Percentiles rank a stretch among this genome's conserved stretches.
These are phyloP conservation scores for Debaryomyces maramus DNA, from an alignment of 805 yeast species.

Conservation along the genomic window DNA sequence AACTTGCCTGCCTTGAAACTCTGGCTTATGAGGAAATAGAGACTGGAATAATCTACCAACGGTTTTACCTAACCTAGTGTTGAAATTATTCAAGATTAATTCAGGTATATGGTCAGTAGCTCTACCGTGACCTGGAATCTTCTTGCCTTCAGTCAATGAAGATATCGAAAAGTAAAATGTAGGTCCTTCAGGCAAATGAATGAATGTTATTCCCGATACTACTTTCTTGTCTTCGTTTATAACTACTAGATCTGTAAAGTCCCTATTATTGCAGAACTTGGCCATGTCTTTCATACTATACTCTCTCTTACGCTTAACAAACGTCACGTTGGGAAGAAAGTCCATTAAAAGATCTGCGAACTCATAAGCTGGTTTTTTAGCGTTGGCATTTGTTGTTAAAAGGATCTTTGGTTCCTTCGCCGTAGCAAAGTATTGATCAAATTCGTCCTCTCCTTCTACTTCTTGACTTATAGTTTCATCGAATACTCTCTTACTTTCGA, in stretches of 20 bases:
- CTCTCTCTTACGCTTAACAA: slow-evolving; percentile 83
- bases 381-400: slow-evolving; percentile 84
- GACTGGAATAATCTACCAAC: slow-evolving; percentile 92
- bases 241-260: slow-evolving; percentile 82
- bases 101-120: slow-evolving; percentile 93
- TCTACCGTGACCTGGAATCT: slow-evolving; percentile 83
- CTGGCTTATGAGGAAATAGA: slow-evolving; percentile 89
- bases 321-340: slow-evolving; percentile 79
- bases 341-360: slow-evolving; percentile 86
- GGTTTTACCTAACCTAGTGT: slow-evolving; percentile 89
- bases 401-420: slow-evolving; percentile 69
- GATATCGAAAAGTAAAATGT: slow-evolving; percentile 86
- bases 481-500: slow-evolving; percentile 78
- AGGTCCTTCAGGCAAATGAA: slow-evolving; percentile 94
- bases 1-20: slow-evolving; percentile 92
- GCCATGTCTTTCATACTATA: slow-evolving; percentile 87
- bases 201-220: slow-evolving; percentile 88
- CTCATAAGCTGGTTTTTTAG: slow-evolving; percentile 83
- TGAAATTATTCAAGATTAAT: slow-evolving; percentile 85
- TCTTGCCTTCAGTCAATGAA: slow-evolving; percentile 71
- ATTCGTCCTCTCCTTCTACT: slow-evolving; percentile 64
- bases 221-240: slow-evolving; percentile 92
- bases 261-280: slow-evolving; percentile 74
- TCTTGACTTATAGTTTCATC: slow-evolving; percentile 78
- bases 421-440: slow-evolving; percentile 56